phyloP scores from a whole-genome alignment of 208 protist genomes.

The Trypanosomatidae sp. region DNA sequence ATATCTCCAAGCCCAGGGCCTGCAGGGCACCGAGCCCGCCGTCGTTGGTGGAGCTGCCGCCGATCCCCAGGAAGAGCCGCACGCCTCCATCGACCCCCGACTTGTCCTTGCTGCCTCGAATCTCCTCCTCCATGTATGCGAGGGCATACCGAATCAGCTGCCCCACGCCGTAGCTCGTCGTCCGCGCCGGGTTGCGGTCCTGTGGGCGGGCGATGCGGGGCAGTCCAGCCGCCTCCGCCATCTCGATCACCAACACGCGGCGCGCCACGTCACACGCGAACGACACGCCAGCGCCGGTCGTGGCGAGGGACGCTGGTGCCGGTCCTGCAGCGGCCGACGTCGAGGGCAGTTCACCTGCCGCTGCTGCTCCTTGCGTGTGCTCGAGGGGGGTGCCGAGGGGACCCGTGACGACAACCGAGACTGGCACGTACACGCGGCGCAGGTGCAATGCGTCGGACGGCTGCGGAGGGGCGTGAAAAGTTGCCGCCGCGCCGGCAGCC shows the following conservation, averaged over 20 bases:
- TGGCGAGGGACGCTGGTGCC: no score
- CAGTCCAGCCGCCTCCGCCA: constrained; percentile 71
- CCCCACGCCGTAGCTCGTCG: constrained; percentile 78
- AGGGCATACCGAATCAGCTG: no score
- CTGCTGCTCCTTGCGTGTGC: no score
- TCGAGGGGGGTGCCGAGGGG: constrained; percentile 60
- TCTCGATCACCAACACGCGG: constrained; percentile 67
- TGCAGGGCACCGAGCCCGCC: constrained; percentile 34
- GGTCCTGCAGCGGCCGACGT: no score
- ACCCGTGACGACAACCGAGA: constrained; percentile 34
- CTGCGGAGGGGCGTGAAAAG: no score
- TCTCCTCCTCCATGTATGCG: no score
- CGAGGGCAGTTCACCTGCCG: no score
- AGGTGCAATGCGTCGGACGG: constrained; percentile 11
- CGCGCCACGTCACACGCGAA: constrained; percentile 60
- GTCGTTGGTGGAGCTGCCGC: constrained; percentile 77
- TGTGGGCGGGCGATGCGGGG: constrained; percentile 38
- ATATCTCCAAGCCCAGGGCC: constrained; percentile 70
- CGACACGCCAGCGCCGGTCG: no score
- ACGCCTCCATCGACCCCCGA: no score
- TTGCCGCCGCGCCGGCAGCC: no score
- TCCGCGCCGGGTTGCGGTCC: constrained; percentile 46
- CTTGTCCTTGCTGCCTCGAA: no score
- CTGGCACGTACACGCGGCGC: constrained; percentile 25
- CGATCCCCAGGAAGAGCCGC: constrained; percentile 67